Evolutionary conservation across 768 basidiomycete genomes (phyloP).

Genomic region (Termitomyces titanicus): DNA sequence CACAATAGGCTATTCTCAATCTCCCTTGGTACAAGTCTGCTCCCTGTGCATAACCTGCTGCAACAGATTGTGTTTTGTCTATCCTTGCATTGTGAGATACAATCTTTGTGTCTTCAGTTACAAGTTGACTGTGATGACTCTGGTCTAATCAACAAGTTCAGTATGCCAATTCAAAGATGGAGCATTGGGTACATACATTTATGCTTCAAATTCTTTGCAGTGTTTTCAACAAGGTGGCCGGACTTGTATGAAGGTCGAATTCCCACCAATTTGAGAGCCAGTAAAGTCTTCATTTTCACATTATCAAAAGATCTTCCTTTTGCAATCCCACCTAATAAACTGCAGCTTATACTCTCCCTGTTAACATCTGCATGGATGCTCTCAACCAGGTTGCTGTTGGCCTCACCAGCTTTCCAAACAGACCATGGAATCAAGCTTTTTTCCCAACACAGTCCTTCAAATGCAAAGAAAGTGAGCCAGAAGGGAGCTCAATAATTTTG

Average conservation of each 20-base stretch:
- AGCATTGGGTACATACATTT: neutral
- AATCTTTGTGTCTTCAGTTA: conserved; percentile 5
- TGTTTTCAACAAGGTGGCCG: neutral
- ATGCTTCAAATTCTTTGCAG: neutral
- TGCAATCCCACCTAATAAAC: neutral
- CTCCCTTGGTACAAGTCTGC: too few species aligned
- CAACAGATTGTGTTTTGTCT: neutral
- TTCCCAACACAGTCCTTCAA: conserved; percentile 26
- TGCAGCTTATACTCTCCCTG: conserved; percentile 17
- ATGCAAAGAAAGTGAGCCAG: conserved; percentile 6
- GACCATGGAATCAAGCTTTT: conserved; percentile 20
- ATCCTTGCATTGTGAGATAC: neutral
- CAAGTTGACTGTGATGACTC: neutral
- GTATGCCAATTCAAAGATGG: neutral
- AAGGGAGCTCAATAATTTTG: neutral
- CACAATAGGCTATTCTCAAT: too few species aligned
- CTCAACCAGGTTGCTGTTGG: too few species aligned
- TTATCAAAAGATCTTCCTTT: neutral
- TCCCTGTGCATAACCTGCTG: too few species aligned
- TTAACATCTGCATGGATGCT: conserved; percentile 22
- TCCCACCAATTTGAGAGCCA: neutral
- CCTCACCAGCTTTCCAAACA: conserved; percentile 22
- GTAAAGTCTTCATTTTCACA: neutral
- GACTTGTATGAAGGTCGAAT: neutral
- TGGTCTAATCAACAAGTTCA: neutral